Conservation (phyloP, 2,329 filamentous ascomycete genomes). For the Trematosphaeria pertusa region DNA sequence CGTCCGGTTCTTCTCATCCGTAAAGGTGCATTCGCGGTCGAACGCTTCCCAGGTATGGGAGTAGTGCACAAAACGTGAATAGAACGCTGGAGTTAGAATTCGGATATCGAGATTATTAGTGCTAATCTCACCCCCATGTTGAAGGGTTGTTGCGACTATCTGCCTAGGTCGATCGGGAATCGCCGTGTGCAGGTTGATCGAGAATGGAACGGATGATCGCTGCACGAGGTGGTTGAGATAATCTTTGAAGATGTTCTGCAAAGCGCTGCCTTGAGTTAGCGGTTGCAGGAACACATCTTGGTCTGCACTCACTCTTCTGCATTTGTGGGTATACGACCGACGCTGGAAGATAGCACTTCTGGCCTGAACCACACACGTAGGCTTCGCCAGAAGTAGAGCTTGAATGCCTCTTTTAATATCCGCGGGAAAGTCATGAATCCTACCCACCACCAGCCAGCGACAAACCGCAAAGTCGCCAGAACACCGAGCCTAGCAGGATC, state of each 20-base stretch:
- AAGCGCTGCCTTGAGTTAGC: conserved; percentile 25
- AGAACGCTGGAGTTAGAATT: conserved; percentile 70
- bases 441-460: conserved; percentile 70
- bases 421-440: conserved; percentile 70
- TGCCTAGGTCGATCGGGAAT: conserved; percentile 46
- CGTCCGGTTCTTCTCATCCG: conserved; percentile 63
- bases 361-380: conserved; percentile 71
- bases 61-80: conserved; percentile 70
- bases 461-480: conserved; percentile 55
- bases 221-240: conserved; percentile 58
- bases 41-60: conserved; percentile 67
- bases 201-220: conserved; percentile 53
- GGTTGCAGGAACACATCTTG: background rate
- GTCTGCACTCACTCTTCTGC: conserved; percentile 53
- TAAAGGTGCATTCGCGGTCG: conserved; percentile 62
- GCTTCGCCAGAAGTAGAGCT: conserved; percentile 62
- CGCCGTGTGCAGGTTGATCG: conserved; percentile 62
- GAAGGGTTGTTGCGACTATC: conserved; percentile 30
- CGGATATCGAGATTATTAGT: conserved; percentile 60
- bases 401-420: conserved; percentile 66
- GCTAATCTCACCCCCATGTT: conserved; percentile 6
- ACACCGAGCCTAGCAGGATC: conserved; percentile 58
- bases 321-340: conserved; percentile 60
- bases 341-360: conserved; percentile 65
- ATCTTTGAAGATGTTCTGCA: conserved; percentile 49